Evolutionary conservation across 108 stramenopile species (phyloP), one percentile per base, ranked within the genome.

Genomic region (Nitzschia inconspicua): DNA sequence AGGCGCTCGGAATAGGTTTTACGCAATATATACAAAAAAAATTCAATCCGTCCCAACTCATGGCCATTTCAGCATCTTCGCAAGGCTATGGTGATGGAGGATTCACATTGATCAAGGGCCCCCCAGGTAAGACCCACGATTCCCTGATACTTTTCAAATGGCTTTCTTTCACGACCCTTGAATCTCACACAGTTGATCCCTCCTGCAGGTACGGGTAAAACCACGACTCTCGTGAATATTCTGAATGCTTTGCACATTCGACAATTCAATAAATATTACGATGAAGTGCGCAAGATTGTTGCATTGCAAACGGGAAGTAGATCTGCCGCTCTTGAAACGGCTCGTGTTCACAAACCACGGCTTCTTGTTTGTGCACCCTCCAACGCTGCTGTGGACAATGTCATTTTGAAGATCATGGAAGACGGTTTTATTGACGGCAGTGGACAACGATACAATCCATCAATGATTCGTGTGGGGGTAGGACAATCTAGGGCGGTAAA

Each of bases 341-440:
- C 93, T 7, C 58, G 72, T 1, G 78, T 78, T 51, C 70, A 77
- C 26, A 84, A 85, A 56, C 91, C 91, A 22, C 58, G 91, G 30
- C 72, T 93, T 13, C 76, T 99, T 24, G 94, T 98, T 8, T 90
- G 88, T 55, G 98, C 99, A 5, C 99, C 98, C 0, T 91, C 89
- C 40, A 99, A 99, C 73, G 93, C 91, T 6, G 99, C 97, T 2
- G 96, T 99, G 10, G 99, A 99, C 75, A 96, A 98, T 59, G 78
- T 99, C 19, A 84, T 98, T 18, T 47, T 89, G 19, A 95, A 96
- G 53, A 90, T 99, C 47, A 80, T 97, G 82, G 75, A 77, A 34
- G 85, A 86, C 44, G 91, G 94, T 29, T 98, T 98, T 49, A 54
- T 91, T 2, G 99, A 98, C 61, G 97, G 98, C n/a, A 69, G 68